Conservation (phyloP, 208 protist species). For the Borovskyia barvae region DNA sequence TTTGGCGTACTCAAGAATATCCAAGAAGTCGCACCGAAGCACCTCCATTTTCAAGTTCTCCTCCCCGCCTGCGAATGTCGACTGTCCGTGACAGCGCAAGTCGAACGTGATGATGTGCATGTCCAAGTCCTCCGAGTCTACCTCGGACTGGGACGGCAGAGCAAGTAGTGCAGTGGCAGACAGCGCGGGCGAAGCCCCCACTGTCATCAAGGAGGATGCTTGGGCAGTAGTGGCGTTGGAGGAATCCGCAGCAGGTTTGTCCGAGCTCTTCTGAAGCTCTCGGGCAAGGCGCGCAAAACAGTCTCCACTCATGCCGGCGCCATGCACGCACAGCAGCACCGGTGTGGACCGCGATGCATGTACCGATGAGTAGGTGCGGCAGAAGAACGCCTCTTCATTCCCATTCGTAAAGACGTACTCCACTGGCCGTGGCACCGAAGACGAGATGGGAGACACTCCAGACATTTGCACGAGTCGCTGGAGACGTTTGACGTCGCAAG, state of each 20-base stretch:
- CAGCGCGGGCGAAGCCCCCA: background rate
- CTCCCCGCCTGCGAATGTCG: conserved; percentile 66
- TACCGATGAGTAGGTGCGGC: conserved; percentile 45
- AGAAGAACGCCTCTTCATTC: conserved; percentile 49
- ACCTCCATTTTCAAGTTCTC: conserved; percentile 55
- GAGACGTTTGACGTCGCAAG: no score
- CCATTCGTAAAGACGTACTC: conserved; percentile 39
- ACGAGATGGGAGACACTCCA: background rate
- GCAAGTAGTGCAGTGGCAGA: background rate
- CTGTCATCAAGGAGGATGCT: background rate
- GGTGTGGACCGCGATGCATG: conserved; percentile 17
- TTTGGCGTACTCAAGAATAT: conserved; percentile 42
- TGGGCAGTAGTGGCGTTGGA: background rate
- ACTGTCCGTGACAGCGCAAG: conserved; percentile 86
- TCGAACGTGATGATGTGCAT: conserved; percentile 76
- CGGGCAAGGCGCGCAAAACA: conserved; percentile 61
- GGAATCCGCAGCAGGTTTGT: background rate
- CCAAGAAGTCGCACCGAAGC: conserved; percentile 66
- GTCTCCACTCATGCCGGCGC: conserved; percentile 83
- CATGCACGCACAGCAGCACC: conserved; percentile 89
- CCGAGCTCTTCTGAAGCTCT: conserved; percentile 22
- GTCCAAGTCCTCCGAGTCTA: conserved; percentile 28
- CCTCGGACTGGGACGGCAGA: conserved; percentile 4
- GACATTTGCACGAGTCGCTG: no score
- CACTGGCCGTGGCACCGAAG: conserved; percentile 3